Evolutionary conservation across 2,329 filamentous ascomycete species (phyloP), one percentile per base, ranked within the genome.

Genomic region (Furcasterigmium furcatum): DNA sequence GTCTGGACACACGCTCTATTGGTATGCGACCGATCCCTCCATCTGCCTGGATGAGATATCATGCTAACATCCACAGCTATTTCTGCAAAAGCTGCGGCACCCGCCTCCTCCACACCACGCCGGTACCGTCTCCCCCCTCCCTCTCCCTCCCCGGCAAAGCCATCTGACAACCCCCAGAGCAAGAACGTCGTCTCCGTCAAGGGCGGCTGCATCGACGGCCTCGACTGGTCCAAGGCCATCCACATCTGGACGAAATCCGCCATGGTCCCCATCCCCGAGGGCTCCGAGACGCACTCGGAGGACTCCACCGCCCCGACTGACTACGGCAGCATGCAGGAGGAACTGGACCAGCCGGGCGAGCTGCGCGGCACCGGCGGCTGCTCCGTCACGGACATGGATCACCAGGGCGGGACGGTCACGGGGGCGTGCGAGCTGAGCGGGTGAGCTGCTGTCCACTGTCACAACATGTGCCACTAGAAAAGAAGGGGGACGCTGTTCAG

Each of bases 211-310:
- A 70, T 88, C 38, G 74, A 82, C 6, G 81, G 77, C 2, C 65
- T 88, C 18, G 75, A 83, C 61, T 81, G 82, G 79, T 67, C 61
- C 12, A 66, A 61, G 4, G 82, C 81, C 22, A 77, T 79, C 52
- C 84, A 88, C 66, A 82, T 88, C 54, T 87, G 80, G 78, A 84
- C 80, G 18, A 80, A 80, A 55, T 76, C 73, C 35, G 84, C 84
- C 53, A 82, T 88, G 71, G 73, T 87, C 16, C 79, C 82, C 27
- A 86, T 88, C 51, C 84, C 84, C 3, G 81, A 85, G 54, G 78
- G 80, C 9, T 76, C 73, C 22, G 79, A 84, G 64, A 62, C 67
- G 6, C 75, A 77, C 58, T 72, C 75, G 13, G 79, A 79, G 47
- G 75, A 79, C 46, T 77, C 77, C 9, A 35, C 41, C n/a, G 36